Conservation (phyloP, 371 early-diverging fungal genomes). For the Rhizopus stolonifer region DNA sequence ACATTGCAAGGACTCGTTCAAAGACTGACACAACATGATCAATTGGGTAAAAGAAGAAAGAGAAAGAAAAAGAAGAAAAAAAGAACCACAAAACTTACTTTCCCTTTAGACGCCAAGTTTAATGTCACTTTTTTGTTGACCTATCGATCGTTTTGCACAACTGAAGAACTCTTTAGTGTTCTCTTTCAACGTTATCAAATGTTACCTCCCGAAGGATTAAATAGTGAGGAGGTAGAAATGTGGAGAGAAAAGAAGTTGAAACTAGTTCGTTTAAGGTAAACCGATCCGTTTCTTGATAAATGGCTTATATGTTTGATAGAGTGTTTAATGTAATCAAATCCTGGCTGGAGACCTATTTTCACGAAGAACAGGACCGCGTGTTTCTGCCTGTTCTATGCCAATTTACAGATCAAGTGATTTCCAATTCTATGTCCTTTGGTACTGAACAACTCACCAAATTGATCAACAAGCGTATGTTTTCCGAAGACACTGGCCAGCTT, state of each 20-base stretch:
- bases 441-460: conserved; percentile 72
- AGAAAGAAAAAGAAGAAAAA: background rate
- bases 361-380: conserved; percentile 69
- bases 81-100: background rate
- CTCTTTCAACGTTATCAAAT: conserved; percentile 75
- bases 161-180: conserved; percentile 70
- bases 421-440: conserved; percentile 69
- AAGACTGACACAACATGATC: conserved; percentile 86
- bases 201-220: conserved; percentile 68
- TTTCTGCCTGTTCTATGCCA: conserved; percentile 68
- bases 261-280: conserved; percentile 76
- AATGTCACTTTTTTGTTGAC: conserved; percentile 86
- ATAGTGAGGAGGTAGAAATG: conserved; percentile 60
- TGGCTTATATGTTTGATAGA: too few species aligned
- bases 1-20: conserved; percentile 82
- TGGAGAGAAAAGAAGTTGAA: conserved; percentile 89
- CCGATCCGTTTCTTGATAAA: too few species aligned
- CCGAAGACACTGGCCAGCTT: conserved; percentile 59
- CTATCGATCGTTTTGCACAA: conserved; percentile 83
- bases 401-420: conserved; percentile 76
- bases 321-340: conserved; percentile 90
- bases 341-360: conserved; percentile 89
- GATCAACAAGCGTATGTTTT: conserved; percentile 68
- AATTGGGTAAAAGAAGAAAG: conserved; percentile 42
- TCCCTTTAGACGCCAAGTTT: conserved; percentile 66